These are phyloP conservation scores for Neofusicoccum cordaticola DNA, from an alignment of 2,329 filamentous ascomycete genomes.

Conservation along the genomic window DNA sequence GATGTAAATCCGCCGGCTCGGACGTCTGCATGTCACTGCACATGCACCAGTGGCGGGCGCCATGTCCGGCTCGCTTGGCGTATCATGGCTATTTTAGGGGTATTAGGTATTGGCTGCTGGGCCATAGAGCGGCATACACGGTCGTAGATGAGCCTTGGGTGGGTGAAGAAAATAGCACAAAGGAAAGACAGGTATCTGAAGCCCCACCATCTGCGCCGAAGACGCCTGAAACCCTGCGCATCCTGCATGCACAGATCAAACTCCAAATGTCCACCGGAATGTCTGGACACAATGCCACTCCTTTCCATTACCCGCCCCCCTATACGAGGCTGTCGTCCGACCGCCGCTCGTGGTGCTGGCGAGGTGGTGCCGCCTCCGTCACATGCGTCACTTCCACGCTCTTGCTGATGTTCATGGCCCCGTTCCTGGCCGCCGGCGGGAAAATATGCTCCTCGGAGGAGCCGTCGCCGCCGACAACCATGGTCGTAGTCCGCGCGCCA, in stretches of 20 bases:
- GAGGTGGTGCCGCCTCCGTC: not conserved
- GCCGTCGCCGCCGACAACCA: conserved; percentile 7
- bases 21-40: not conserved
- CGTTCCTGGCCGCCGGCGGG: not conserved
- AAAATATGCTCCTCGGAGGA: conserved; percentile 4
- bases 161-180: conserved; percentile 1
- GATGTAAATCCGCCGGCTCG: not conserved
- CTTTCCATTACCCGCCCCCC: not conserved
- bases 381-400: conserved; percentile 15
- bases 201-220: conserved; percentile 6
- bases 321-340: conserved; percentile 7
- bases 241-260: not conserved
- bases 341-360: not conserved
- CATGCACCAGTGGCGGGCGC: not conserved
- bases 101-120: conserved; percentile 6
- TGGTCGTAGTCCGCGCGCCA: conserved; percentile 17
- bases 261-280: not conserved
- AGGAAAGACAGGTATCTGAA: conserved; percentile 9
- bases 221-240: conserved; percentile 8
- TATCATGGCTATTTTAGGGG: not conserved
- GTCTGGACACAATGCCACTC: not conserved
- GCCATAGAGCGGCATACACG: not conserved
- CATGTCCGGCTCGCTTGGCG: not conserved
- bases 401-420: conserved; percentile 14
- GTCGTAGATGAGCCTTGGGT: not conserved